Evolutionary conservation across 2,329 filamentous ascomycete genomes (phyloP).

Genomic region (Monilinia vaccinii-corymbosi): DNA sequence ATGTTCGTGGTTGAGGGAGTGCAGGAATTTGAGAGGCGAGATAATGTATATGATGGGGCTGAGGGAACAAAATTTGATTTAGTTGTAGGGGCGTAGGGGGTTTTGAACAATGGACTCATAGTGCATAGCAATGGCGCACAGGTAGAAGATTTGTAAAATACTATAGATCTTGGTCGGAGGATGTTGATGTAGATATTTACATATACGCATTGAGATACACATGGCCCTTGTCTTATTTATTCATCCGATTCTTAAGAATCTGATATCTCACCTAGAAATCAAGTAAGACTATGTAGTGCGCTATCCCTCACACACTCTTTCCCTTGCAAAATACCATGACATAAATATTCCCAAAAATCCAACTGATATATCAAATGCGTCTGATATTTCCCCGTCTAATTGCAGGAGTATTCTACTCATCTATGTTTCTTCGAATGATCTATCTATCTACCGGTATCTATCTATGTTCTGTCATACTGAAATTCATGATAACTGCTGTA

Average conservation of each 20-base stretch:
- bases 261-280: neutral
- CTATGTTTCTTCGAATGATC: too few species aligned
- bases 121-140: constrained; percentile 5
- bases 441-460: too few species aligned
- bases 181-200: neutral
- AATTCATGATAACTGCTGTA: too few species aligned
- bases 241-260: neutral
- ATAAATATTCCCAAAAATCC: too few species aligned
- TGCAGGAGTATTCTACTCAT: too few species aligned
- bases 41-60: neutral
- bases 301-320: too few species aligned
- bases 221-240: neutral
- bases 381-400: too few species aligned
- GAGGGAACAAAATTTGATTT: neutral
- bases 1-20: constrained; percentile 1
- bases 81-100: neutral
- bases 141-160: constrained; percentile 3
- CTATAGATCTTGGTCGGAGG: neutral
- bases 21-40: neutral
- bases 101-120: neutral
- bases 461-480: too few species aligned
- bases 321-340: too few species aligned
- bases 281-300: too few species aligned
- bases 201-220: neutral
- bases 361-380: too few species aligned